Conservation (phyloP, 345 rosid genomes). For the Gossypioides kirkii region DNA sequence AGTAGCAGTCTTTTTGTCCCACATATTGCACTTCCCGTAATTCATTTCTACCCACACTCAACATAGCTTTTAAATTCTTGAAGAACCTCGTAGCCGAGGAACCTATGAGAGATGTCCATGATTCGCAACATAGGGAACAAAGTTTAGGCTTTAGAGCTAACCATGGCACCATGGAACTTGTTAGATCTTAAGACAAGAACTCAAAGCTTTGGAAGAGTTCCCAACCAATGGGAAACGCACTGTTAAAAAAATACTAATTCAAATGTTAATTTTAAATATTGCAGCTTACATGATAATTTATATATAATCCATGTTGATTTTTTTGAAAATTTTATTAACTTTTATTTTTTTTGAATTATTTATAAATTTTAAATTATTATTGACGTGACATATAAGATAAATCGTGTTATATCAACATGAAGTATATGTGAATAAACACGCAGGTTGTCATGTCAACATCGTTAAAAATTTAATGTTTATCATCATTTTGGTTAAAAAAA, state of each 20-base stretch:
- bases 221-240: conserved; percentile 1
- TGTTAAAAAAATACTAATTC: neutral
- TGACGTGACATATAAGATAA: no score
- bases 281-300: no score
- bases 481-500: no score
- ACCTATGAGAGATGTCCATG: neutral
- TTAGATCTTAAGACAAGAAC: neutral
- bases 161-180: neutral
- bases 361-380: no score
- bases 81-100: neutral
- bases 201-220: neutral
- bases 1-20: neutral
- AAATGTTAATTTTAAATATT: no score
- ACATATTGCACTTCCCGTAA: neutral
- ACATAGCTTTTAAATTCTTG: neutral
- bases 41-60: neutral
- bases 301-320: no score
- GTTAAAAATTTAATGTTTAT: no score
- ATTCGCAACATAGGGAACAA: neutral
- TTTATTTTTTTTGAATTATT: no score
- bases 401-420: no score
- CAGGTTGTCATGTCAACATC: no score
- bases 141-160: neutral
- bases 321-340: no score
- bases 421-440: no score